Conservation (phyloP, 2,329 filamentous ascomycete genomes). For the Mycosphaerella sp. region DNA sequence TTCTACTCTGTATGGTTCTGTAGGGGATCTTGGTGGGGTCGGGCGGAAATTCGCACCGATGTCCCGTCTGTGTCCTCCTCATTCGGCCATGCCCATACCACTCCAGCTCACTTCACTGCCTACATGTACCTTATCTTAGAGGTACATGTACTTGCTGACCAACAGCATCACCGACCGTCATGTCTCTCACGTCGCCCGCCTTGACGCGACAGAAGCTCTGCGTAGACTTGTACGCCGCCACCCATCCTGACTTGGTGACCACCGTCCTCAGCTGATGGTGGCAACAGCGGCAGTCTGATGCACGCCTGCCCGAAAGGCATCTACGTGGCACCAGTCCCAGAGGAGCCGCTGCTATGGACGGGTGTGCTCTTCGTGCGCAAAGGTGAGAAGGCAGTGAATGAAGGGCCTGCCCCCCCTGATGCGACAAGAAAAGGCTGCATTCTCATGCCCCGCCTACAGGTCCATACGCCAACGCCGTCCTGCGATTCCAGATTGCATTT, state of each 20-base stretch:
- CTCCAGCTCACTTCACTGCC: too few species aligned
- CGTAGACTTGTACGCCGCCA: slow-evolving; percentile 63
- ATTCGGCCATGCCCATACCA: background rate
- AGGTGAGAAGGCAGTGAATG: slow-evolving; percentile 49
- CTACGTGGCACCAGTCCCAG: slow-evolving; percentile 77
- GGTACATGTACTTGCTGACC: background rate
- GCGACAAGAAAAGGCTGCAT: background rate
- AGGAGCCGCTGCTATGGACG: slow-evolving; percentile 75
- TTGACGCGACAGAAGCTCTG: slow-evolving; percentile 70
- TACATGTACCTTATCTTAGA: too few species aligned
- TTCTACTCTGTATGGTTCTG: too few species aligned
- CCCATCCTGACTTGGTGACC: background rate
- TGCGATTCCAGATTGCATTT: slow-evolving; percentile 87
- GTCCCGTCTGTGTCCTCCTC: background rate
- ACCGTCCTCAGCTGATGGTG: slow-evolving; percentile 3
- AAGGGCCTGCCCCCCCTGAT: background rate
- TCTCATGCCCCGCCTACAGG: slow-evolving; percentile 48
- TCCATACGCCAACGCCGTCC: slow-evolving; percentile 78
- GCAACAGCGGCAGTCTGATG: slow-evolving; percentile 27
- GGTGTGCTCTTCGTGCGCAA: slow-evolving; percentile 88
- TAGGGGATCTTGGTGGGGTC: background rate
- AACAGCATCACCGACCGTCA: slow-evolving; percentile 6
- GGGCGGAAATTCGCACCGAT: background rate
- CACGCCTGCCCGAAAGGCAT: slow-evolving; percentile 76
- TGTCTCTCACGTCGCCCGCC: slow-evolving; percentile 23